Base-by-base conservation (phyloP, 2,329 filamentous ascomycete species). In the Chaetomium sp. region DNA sequence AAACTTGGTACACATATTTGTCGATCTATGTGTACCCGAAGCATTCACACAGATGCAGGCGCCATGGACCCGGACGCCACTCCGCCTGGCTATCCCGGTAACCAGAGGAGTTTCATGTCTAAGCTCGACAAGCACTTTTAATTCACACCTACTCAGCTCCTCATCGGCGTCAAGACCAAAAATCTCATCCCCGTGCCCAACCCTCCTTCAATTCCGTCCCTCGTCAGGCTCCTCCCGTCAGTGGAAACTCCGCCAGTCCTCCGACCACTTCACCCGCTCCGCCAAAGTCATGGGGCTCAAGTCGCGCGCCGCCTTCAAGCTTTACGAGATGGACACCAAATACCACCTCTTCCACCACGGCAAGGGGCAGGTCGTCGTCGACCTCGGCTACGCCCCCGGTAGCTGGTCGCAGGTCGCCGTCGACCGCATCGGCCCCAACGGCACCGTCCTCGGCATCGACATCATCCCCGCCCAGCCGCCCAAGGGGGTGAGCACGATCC, bases 391-490 rank as follows among this genome's bases (percentile, higher is more conserved):
- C 76, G 92, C 92, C 12, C 89, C 89, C 29, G 89, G 89, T 1
- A 86, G 84, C 69, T 91, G 89, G 89, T 89, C 87, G 50, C 87
- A 90, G 79, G 92, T 98, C 42, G 95, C 95, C 21, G 80, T 90
- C 38, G 90, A 92, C 66, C 85, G 87, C 60, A 96, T 92, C 4
- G 83, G 85, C 66, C 93, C 93, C 0, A 78, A 85, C 54, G 93
- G 93, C 9, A 86, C 90, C 51, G 88, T 99, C 13, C 81, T 99
- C 31, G 96, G 95, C 12, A 94, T 99, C 72, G 95, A 99, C 75
- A 85, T 99, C 59, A 92, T 99, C 69, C 95, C 95, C 4, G 92
- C 93, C 0, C 90, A 94, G 75, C 94, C 96, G 5, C 95, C 95
- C 0, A 87, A 85, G 72, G 95, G 95, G 25, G 93, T 96, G n/a